A percentile compares a stretch with the other conserved stretches of the same genome.
Conservation (phyloP, 1,284 basidiomycete genomes). For the Fomitopsis pinicola region DNA sequence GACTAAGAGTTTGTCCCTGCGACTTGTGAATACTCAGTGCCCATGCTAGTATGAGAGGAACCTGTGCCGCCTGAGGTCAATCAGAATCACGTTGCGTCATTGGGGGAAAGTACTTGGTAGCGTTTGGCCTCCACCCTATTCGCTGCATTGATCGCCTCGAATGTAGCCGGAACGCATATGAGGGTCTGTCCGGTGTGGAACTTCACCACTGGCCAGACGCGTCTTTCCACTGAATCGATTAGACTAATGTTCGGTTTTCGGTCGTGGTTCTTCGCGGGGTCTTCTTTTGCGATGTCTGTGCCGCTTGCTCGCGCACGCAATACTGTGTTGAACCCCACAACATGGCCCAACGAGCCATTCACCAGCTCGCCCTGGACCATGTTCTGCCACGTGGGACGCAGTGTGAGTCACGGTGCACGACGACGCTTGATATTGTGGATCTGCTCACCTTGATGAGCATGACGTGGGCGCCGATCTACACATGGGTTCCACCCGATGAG, state of each 20-base stretch:
- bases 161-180: constrained; percentile 51
- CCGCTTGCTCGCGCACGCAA: neutral
- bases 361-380: neutral
- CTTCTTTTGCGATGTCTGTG: neutral
- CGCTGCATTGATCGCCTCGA: constrained; percentile 53
- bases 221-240: constrained; percentile 8
- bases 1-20: constrained; percentile 78
- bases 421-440: neutral
- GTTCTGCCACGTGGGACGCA: neutral
- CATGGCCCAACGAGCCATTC: neutral
- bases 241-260: neutral
- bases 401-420: neutral
- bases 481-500: neutral
- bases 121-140: constrained; percentile 50
- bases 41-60: constrained; percentile 79
- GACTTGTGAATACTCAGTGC: constrained; percentile 85
- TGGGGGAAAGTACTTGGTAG: constrained; percentile 36
- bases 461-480: constrained; percentile 54
- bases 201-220: constrained; percentile 50
- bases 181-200: constrained; percentile 43
- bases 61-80: constrained; percentile 29
- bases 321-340: neutral
- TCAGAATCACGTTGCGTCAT: neutral
- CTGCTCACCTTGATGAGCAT: constrained; percentile 69
- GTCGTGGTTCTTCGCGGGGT: neutral